Evolutionary conservation across 352 stramenopile species (phyloP).

Genomic region (Globisporangium paroecandrum): DNA sequence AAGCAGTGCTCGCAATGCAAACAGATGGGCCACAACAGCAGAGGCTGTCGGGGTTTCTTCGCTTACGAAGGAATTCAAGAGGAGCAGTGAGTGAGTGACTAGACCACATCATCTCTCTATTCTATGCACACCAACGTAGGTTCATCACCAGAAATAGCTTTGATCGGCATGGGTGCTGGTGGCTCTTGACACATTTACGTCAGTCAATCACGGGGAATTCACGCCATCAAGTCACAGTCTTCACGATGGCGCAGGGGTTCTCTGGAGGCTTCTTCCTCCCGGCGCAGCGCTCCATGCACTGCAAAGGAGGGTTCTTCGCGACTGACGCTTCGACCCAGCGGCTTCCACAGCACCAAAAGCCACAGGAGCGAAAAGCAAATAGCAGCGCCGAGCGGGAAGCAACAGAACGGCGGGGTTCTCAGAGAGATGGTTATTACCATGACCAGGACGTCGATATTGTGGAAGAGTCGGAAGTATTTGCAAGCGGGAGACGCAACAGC

Average conservation of each 20-base stretch:
- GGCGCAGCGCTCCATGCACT: conserved; percentile 50
- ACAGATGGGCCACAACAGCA: background rate
- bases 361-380: conserved; percentile 5
- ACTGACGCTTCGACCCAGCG: conserved; percentile 15
- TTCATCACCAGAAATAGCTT: conserved; percentile 1
- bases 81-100: conserved; percentile 1
- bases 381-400: background rate
- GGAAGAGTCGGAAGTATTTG: conserved; percentile 7
- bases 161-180: conserved; percentile 2
- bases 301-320: conserved; percentile 53
- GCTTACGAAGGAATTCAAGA: background rate
- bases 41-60: background rate
- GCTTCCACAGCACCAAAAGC: background rate
- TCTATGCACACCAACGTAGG: background rate
- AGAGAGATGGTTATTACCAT: background rate
- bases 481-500: conserved; percentile 5
- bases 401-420: background rate
- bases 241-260: conserved; percentile 28
- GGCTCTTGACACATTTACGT: background rate
- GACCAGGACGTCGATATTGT: conserved; percentile 4
- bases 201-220: background rate
- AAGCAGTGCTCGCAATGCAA: conserved; percentile 1
- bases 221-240: background rate
- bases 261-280: conserved; percentile 56
- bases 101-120: background rate